Conservation (phyloP, 2,329 filamentous ascomycete species). For the Metarhizium sp. region DNA sequence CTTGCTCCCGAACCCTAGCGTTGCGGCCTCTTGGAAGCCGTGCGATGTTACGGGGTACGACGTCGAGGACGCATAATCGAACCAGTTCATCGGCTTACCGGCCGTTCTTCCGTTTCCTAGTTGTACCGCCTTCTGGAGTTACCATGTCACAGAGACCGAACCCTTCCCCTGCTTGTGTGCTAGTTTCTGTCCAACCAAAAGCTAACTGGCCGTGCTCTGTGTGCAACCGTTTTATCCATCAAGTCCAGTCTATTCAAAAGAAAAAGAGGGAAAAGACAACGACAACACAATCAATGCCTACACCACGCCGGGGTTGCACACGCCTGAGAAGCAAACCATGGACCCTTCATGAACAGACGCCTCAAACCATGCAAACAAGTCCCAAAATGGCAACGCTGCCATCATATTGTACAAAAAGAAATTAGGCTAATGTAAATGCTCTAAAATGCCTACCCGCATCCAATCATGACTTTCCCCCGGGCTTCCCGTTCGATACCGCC, state of each 20-base stretch:
- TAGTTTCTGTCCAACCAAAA: neutral
- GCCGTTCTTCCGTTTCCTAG: neutral
- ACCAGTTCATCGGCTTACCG: neutral
- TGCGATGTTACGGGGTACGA: neutral
- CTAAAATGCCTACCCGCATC: slow-evolving; percentile 6
- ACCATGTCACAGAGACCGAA: neutral
- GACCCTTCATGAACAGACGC: neutral
- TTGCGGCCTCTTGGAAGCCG: neutral
- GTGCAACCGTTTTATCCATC: neutral
- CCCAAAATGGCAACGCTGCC: neutral
- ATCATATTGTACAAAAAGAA: slow-evolving; percentile 2
- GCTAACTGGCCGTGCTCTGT: neutral
- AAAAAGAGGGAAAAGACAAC: neutral
- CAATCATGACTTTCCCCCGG: slow-evolving; percentile 13
- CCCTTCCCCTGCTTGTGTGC: neutral
- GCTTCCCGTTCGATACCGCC: slow-evolving; percentile 10
- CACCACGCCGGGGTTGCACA: neutral
- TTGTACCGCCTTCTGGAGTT: neutral
- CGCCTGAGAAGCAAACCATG: neutral
- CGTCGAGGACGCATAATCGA: neutral
- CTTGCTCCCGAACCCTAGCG: neutral
- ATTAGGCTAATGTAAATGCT: slow-evolving; percentile 3
- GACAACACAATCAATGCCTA: neutral
- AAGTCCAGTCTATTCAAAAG: neutral
- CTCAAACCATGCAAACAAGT: slow-evolving; percentile 4